These are phyloP conservation scores for Beta lomatogona DNA, from an alignment of 179 eudicot species.

Conservation along the genomic window DNA sequence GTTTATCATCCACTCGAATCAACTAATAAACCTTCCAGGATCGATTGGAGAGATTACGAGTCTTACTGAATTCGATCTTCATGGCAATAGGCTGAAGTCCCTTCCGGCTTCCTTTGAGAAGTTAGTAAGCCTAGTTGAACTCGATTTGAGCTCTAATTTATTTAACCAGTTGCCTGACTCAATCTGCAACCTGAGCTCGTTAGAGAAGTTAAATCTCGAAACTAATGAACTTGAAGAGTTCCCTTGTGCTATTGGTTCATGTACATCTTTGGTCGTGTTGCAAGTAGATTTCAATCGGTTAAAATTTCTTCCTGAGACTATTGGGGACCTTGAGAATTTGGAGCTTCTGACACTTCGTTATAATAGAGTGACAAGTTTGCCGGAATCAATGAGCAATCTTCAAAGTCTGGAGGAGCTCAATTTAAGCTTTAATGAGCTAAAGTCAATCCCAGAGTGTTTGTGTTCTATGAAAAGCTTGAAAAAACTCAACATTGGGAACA, in stretches of 20 bases:
- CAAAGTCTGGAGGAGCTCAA: conserved; percentile 50
- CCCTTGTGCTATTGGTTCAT: conserved; percentile 63
- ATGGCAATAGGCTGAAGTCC: conserved; percentile 54
- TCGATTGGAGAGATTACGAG: conserved; percentile 53
- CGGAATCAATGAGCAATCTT: conserved; percentile 59
- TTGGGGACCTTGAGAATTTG: conserved; percentile 55
- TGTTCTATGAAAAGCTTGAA: conserved; percentile 46
- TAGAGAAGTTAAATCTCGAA: conserved; percentile 49
- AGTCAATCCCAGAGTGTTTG: conserved; percentile 61
- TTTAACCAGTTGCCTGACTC: conserved; percentile 49
- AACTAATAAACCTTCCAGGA: conserved; percentile 65
- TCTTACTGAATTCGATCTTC: conserved; percentile 56
- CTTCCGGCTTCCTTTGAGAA: conserved; percentile 59
- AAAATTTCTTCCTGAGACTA: conserved; percentile 63
- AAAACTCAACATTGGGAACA: conserved; percentile 61
- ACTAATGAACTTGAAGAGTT: conserved; percentile 67
- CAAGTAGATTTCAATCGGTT: conserved; percentile 66
- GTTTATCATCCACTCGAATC: conserved; percentile 62
- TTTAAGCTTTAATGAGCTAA: conserved; percentile 70
- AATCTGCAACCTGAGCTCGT: conserved; percentile 49
- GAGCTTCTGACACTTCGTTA: conserved; percentile 58
- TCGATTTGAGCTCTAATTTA: conserved; percentile 62
- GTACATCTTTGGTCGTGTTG: conserved; percentile 55
- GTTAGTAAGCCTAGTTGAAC: conserved; percentile 37
- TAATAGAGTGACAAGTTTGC: conserved; percentile 54